These are phyloP conservation scores for Cladosporium sp. DNA, from an alignment of 2,329 filamentous ascomycete species.

Conservation along the genomic window DNA sequence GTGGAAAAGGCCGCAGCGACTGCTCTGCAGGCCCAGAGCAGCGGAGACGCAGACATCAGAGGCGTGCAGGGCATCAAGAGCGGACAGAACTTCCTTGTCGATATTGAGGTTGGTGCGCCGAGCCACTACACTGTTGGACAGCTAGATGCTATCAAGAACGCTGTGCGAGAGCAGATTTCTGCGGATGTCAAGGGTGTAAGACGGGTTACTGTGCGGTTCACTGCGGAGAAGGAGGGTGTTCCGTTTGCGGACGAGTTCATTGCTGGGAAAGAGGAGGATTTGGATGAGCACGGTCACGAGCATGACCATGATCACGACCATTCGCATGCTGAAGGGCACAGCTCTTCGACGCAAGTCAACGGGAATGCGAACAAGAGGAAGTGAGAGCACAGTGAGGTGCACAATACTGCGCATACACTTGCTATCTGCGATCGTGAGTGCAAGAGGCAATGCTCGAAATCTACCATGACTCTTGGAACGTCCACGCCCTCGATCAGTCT, in stretches of 20 bases:
- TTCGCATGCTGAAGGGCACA: constrained; percentile 18
- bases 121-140: constrained; percentile 73
- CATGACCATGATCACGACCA: constrained; percentile 31
- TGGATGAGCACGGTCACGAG: constrained; percentile 32
- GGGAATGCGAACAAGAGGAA: constrained; percentile 28
- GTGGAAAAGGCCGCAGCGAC: constrained; percentile 67
- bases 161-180: constrained; percentile 72
- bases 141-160: constrained; percentile 69
- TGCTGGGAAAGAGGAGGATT: constrained; percentile 24
- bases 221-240: constrained; percentile 54
- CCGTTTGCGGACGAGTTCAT: constrained; percentile 72
- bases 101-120: constrained; percentile 82
- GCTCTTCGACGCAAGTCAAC: constrained; percentile 23
- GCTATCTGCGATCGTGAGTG: background rate
- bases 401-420: background rate
- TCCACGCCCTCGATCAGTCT: background rate
- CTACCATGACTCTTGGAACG: background rate
- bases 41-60: constrained; percentile 62
- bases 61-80: constrained; percentile 90
- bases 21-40: constrained; percentile 50
- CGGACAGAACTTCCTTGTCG: constrained; percentile 93
- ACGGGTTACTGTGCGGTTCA: constrained; percentile 80
- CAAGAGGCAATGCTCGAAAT: too few species aligned
- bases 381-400: background rate
- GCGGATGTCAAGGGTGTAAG: constrained; percentile 80